Evolutionary conservation across 1,139 yeast genomes (phyloP), one percentile per base, ranked within the genome.

Genomic region (Arxiozyma slooffiae): DNA sequence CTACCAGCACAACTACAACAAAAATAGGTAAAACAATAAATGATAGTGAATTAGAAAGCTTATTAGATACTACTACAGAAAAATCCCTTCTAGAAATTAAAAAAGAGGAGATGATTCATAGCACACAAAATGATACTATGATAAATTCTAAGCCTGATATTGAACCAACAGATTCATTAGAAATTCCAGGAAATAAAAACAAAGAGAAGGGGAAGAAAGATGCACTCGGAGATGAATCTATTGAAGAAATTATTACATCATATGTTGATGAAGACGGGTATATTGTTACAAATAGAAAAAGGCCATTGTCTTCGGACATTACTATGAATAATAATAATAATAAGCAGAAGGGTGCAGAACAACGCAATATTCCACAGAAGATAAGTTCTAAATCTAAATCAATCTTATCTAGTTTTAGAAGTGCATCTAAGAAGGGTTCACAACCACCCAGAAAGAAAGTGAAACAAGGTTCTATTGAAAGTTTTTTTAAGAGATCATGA

Each of bases 261-360:
- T 61, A 57, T 44, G 56, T 62, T 3, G 69, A 66, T 47, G 64
- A 63, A 16, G 69, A 66, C 37, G 69, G 69, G 7, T 66, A 64
- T 48, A 60, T 58, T 34, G 68, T 66, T 14, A 64, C 68, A 3
- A 57, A 56, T 44, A 55, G 54, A 24, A 47, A 51, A 30, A 30
- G 36, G 22, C 48, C 55, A 11, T 45, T 37, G 30, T 49, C 39
- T 44, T 9, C 49, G 30, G n/a, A 8, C n/a, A n/a, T n/a, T n/a
- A n/a, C n/a, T 4, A 52, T 51, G 42, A 26, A 51, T 37, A 23
- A 42, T 50, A 6, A 44, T 52, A 6, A 41, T 34, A 17, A 38
- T 20, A 38, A 11, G 16, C 16, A 38, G 21, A 38, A 17, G 9
- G n/a, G 8, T 20, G 7, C 4, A 3, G 60, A 14, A 38, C 54